phyloP scores from a whole-genome alignment of 2,329 filamentous ascomycete species.

The Colletotrichum sp. region DNA sequence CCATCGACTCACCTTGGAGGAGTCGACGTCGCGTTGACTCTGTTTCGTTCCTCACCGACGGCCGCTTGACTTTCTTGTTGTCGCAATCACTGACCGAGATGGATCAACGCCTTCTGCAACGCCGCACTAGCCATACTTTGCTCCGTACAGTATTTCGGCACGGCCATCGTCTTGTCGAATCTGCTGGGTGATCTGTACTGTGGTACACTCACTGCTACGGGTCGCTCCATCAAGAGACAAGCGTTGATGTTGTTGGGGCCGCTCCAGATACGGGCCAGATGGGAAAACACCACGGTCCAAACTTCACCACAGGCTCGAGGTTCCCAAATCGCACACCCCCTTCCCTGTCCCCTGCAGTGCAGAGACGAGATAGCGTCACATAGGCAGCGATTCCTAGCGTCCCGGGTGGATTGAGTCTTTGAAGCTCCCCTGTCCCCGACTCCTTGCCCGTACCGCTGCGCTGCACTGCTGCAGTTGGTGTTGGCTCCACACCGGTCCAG shows the following conservation, averaged over 20 bases:
- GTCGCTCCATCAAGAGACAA: slow-evolving; percentile 1
- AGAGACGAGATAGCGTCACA: slow-evolving; percentile 21
- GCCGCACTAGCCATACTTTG: not conserved
- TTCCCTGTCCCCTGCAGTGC: slow-evolving; percentile 20
- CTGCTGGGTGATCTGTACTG: not conserved
- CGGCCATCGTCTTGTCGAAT: not conserved
- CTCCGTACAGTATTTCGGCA: slow-evolving; percentile 14
- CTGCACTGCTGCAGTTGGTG: not conserved
- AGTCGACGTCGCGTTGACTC: not conserved
- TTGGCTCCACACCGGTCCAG: slow-evolving; percentile 5
- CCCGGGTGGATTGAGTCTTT: slow-evolving; percentile 9
- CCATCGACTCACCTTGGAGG: not conserved
- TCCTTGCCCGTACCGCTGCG: not conserved
- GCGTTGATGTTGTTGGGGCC: not conserved
- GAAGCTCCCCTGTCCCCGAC: not conserved
- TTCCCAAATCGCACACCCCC: slow-evolving; percentile 3
- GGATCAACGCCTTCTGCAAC: not conserved
- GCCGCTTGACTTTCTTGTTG: not conserved
- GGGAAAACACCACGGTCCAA: not conserved
- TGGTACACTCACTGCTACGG: not conserved
- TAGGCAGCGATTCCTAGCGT: slow-evolving; percentile 20
- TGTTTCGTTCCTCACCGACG: not conserved
- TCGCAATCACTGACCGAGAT: not conserved
- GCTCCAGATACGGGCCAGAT: not conserved
- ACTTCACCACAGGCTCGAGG: slow-evolving; percentile 6